Percentiles rank a stretch among this genome's conserved stretches.
Conservation (phyloP, 345 rosid species). For the Heritiera fomes region DNA sequence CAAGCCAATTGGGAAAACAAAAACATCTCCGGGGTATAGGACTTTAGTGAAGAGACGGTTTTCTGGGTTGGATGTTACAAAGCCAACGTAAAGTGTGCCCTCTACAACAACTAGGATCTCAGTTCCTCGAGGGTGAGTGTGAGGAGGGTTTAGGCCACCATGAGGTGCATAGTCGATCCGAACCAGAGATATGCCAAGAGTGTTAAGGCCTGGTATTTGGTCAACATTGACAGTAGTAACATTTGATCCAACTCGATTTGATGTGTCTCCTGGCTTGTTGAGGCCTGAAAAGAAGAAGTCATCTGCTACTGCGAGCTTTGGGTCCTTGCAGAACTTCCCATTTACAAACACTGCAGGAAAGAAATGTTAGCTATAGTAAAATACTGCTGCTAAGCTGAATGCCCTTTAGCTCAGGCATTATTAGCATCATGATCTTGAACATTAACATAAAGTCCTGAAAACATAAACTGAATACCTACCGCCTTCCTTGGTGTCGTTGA, state of each 20-base stretch:
- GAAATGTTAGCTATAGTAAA: neutral
- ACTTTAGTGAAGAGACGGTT: constrained; percentile 32
- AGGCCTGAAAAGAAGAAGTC: constrained; percentile 29
- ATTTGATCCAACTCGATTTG: constrained; percentile 19
- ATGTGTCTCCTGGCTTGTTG: constrained; percentile 20
- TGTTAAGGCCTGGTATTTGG: constrained; percentile 28
- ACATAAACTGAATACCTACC: neutral
- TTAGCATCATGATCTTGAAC: neutral
- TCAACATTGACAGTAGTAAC: constrained; percentile 21
- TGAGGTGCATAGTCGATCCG: constrained; percentile 25
- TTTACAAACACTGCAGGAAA: constrained; percentile 20
- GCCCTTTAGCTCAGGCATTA: neutral
- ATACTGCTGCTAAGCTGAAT: neutral
- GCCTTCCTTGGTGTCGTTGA: neutral
- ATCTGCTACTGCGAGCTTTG: constrained; percentile 15
- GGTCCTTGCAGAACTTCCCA: constrained; percentile 25
- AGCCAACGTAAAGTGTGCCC: constrained; percentile 45
- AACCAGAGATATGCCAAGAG: constrained; percentile 27
- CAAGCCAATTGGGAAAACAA: constrained; percentile 16
- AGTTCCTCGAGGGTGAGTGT: constrained; percentile 37
- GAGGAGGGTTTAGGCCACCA: constrained; percentile 39
- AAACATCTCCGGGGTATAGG: constrained; percentile 10
- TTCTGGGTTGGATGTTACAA: constrained; percentile 32
- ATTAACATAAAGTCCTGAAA: neutral
- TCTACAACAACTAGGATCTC: constrained; percentile 37